Base-by-base conservation (phyloP, 2,329 filamentous ascomycete genomes). In the Thielaviopsis populi region DNA sequence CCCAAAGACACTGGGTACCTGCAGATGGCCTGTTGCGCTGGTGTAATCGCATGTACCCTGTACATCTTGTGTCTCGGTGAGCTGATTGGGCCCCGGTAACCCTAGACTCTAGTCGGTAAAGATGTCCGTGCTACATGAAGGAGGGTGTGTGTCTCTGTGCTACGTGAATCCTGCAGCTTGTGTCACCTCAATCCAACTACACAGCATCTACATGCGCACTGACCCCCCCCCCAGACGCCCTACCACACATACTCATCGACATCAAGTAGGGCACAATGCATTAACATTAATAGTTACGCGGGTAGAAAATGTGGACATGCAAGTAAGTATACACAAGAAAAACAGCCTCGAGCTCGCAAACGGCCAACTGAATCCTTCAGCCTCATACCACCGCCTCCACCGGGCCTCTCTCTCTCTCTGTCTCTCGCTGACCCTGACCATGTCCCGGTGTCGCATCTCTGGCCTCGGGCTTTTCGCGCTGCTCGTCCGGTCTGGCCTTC, bases 401-500 rank as follows among this genome's bases (percentile, higher is more conserved):
- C 7, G 30, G 30, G 3, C 30, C 30, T 7, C 30, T 33, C 30
- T 33, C 3, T n/a, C n/a, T n/a, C n/a, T n/a, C n/a, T n/a, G n/a
- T n/a, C n/a, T n/a, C n/a, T n/a, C n/a, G n/a, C n/a, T n/a, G n/a
- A n/a, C n/a, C n/a, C n/a, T n/a, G n/a, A n/a, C n/a, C n/a, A n/a
- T n/a, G n/a, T n/a, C n/a, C n/a, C n/a, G n/a, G n/a, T 15, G 48
- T 53, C 7, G 17, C n/a, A 19, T 54, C 50, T 4, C 50, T n/a
- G 5, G 27, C 24, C 27, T 54, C 15, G 2, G 17, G 1, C 50
- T 54, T 54, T 30, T 54, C 50, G 50, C 22, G 24, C 2, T 27
- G 37, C 5, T 40, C 63, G 19, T 41, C 46, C 1, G 62, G 62
- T 3, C 37, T 56, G 0, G 67, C 70, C 69, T 81, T 82, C 76